These are phyloP conservation scores for Penicillium hordei DNA, from an alignment of 2,329 filamentous ascomycete genomes.

Conservation along the genomic window DNA sequence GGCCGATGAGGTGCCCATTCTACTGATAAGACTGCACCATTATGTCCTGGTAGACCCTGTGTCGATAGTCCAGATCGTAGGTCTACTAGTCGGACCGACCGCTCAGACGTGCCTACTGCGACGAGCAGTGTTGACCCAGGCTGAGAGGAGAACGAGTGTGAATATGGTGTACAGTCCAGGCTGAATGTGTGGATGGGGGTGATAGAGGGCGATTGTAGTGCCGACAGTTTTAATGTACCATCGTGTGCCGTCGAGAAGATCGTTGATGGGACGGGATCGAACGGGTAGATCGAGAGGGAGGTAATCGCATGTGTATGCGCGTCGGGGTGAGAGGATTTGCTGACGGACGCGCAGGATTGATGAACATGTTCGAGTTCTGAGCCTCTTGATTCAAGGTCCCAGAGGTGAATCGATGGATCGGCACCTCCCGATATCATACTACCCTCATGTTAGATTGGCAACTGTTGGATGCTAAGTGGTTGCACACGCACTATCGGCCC, in stretches of 20 bases:
- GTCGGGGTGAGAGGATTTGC: constrained; percentile 37
- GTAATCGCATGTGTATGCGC: constrained; percentile 49
- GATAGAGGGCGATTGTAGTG: constrained; percentile 41
- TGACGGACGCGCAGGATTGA: constrained; percentile 51
- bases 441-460: constrained; percentile 16
- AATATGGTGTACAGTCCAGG: constrained; percentile 48
- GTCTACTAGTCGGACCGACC: constrained; percentile 80
- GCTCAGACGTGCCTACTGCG: constrained; percentile 84
- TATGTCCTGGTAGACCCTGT: constrained; percentile 68
- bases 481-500: constrained; percentile 61
- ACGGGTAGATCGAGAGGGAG: constrained; percentile 50
- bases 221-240: constrained; percentile 47
- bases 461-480: not conserved
- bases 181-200: constrained; percentile 47
- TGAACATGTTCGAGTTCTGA: constrained; percentile 52
- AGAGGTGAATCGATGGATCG: constrained; percentile 79
- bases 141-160: constrained; percentile 70
- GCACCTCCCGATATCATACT: constrained; percentile 82
- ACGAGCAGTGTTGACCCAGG: constrained; percentile 72
- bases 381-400: constrained; percentile 72
- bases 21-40: constrained; percentile 64
- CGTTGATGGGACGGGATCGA: constrained; percentile 48
- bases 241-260: constrained; percentile 49
- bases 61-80: constrained; percentile 76
- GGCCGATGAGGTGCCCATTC: constrained; percentile 81